Percentiles rank a stretch among this genome's conserved stretches.
These are phyloP conservation scores for Odontarrhena argentea DNA, from an alignment of 345 rosid species.

Conservation along the genomic window DNA sequence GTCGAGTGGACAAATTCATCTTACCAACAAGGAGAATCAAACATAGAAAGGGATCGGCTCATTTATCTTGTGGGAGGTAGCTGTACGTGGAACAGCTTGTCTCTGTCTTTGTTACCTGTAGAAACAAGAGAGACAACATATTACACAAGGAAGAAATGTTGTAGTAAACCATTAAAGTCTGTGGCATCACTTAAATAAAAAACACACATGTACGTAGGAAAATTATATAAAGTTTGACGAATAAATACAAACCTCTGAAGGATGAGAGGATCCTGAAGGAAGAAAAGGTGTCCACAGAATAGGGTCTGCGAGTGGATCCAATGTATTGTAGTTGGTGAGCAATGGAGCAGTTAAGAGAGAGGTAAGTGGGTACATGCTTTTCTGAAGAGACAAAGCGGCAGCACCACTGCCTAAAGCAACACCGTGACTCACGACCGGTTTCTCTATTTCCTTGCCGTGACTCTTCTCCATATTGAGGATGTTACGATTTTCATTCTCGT, in stretches of 20 bases:
- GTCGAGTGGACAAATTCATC: constrained; percentile 33
- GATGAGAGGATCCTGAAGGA: constrained; percentile 67
- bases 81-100: constrained; percentile 42
- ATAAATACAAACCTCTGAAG: constrained; percentile 63
- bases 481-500: constrained; percentile 80
- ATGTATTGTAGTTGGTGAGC: constrained; percentile 69
- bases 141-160: not conserved
- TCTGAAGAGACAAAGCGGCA: constrained; percentile 67
- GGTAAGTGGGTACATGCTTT: constrained; percentile 71
- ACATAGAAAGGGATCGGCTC: constrained; percentile 21
- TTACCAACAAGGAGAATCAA: constrained; percentile 19
- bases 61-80: constrained; percentile 40
- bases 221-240: not conserved
- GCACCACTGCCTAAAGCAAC: constrained; percentile 56
- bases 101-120: constrained; percentile 44
- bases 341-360: constrained; percentile 87
- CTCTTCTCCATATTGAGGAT: constrained; percentile 66
- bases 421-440: constrained; percentile 58
- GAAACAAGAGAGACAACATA: constrained; percentile 7
- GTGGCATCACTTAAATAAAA: not conserved
- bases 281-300: constrained; percentile 82
- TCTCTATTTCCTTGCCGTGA: constrained; percentile 73
- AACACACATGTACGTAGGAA: not conserved
- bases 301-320: constrained; percentile 80
- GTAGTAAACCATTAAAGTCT: constrained; percentile 4